Evolutionary conservation across 352 stramenopile genomes (phyloP).

Genomic region (Pythium rhizo-oryzae): DNA sequence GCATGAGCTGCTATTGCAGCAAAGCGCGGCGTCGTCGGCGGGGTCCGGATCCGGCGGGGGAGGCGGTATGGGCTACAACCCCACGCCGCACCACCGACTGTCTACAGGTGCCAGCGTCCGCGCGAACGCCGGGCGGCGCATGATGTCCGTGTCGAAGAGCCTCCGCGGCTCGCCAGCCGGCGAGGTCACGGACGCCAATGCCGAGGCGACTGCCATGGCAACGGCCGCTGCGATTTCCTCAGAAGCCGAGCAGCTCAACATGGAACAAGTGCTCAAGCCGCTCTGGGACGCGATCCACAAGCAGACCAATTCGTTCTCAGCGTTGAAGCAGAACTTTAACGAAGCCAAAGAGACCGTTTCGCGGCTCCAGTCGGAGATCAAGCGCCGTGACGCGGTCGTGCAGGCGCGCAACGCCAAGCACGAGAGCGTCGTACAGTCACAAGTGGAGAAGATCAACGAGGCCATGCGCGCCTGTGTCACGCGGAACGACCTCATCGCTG

Average conservation of each 20-base stretch:
- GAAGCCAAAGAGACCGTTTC: constrained; percentile 77
- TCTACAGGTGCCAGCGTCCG: constrained; percentile 41
- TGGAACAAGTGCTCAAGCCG: constrained; percentile 56
- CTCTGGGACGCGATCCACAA: constrained; percentile 80
- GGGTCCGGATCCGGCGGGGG: not conserved
- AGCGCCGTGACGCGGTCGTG: constrained; percentile 74
- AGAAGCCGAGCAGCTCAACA: constrained; percentile 19
- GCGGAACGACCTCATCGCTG: constrained; percentile 73
- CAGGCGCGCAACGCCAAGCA: constrained; percentile 82
- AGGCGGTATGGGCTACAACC: constrained; percentile 35
- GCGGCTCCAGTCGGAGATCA: constrained; percentile 80
- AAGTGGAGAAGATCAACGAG: constrained; percentile 84
- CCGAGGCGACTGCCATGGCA: constrained; percentile 27
- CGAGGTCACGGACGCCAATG: constrained; percentile 27
- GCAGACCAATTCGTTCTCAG: constrained; percentile 74
- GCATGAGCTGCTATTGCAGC: constrained; percentile 73
- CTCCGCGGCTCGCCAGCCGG: not conserved
- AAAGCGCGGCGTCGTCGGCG: constrained; percentile 36
- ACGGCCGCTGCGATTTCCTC: constrained; percentile 29
- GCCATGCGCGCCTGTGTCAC: constrained; percentile 72
- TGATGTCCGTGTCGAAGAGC: constrained; percentile 6
- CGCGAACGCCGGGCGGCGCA: constrained; percentile 9
- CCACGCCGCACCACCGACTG: constrained; percentile 57
- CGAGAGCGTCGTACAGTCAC: constrained; percentile 63
- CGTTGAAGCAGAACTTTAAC: constrained; percentile 59